phyloP scores from a whole-genome alignment of 208 protist genomes.

The Trypanosoma avium region DNA sequence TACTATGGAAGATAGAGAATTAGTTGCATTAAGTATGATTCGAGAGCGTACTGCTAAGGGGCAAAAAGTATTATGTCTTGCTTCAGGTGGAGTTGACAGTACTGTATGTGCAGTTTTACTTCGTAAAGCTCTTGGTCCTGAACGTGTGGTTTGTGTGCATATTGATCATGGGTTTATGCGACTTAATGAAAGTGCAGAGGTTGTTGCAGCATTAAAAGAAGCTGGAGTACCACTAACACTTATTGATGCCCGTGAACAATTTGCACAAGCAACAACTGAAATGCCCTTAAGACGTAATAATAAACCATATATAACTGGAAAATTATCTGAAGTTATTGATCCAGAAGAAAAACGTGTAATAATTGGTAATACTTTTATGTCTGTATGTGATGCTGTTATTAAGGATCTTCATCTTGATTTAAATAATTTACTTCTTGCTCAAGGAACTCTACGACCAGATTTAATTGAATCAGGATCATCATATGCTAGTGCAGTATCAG shows the following conservation, averaged over 20 bases:
- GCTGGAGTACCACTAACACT: conserved; percentile 78
- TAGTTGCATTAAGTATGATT: conserved; percentile 90
- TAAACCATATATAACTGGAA: conserved; percentile 57
- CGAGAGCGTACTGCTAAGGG: conserved; percentile 72
- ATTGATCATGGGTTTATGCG: conserved; percentile 99
- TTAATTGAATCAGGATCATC: conserved; percentile 95
- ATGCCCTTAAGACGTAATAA: conserved; percentile 52
- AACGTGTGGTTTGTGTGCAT: conserved; percentile 95
- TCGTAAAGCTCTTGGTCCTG: conserved; percentile 92
- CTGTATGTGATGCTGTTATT: conserved; percentile 71
- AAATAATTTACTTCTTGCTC: conserved; percentile 78
- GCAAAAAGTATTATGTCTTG: conserved; percentile 94
- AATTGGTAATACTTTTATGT: conserved; percentile 99
- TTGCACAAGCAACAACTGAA: conserved; percentile 76
- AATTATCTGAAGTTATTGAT: conserved; percentile 56
- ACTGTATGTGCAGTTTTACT: conserved; percentile 97
- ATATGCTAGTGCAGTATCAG: conserved; percentile 81
- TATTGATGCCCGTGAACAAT: conserved; percentile 70
- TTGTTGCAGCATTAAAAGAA: conserved; percentile 73
- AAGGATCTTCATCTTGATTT: conserved; percentile 69
- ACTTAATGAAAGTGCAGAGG: conserved; percentile 84
- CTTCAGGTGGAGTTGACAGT: conserved; percentile 98
- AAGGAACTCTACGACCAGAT: conserved; percentile 97
- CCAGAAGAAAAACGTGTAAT: conserved; percentile 97
- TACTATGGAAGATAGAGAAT: conserved; percentile 89